Evolutionary conservation across 768 basidiomycete species (phyloP).

Genomic region (Rhodotorula kratochvilovae): DNA sequence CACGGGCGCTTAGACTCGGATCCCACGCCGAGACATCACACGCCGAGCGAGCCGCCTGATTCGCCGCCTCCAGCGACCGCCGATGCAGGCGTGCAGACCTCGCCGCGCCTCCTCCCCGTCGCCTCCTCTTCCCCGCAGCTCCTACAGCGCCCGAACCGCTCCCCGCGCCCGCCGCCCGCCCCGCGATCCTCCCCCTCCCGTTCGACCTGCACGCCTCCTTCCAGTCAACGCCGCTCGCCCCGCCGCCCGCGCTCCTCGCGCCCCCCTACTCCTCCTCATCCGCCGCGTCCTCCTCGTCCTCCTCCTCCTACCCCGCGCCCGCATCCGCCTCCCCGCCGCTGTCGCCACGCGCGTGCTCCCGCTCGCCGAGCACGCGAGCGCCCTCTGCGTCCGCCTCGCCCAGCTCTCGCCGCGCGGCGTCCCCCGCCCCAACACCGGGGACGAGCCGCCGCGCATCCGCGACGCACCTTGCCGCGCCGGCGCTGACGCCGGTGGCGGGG

Average conservation of each 20-base stretch:
- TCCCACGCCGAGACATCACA: background rate
- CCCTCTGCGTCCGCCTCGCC: background rate
- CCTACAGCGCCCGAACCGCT: background rate
- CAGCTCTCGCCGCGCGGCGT: background rate
- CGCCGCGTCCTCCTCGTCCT: background rate
- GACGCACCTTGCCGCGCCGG: too few species aligned
- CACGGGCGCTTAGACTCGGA: background rate
- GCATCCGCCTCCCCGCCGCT: constrained; percentile 6
- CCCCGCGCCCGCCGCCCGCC: background rate
- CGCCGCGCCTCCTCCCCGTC: constrained; percentile 3
- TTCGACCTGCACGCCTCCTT: constrained; percentile 38
- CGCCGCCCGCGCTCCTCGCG: background rate
- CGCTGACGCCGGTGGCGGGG: too few species aligned
- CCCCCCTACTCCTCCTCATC: background rate
- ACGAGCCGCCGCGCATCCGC: background rate
- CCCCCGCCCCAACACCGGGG: background rate
- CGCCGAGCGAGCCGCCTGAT: background rate
- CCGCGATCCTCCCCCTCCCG: background rate
- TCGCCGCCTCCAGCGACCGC: background rate
- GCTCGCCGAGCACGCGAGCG: background rate
- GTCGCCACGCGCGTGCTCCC: background rate
- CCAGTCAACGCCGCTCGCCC: constrained; percentile 17
- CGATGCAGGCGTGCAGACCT: constrained; percentile 3
- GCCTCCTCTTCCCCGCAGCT: background rate
- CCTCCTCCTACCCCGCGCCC: background rate